Percentiles rank a stretch among this genome's conserved stretches.
phyloP scores from a whole-genome alignment of 306 rosid genomes.

The Sphenostylis stenocarpa region DNA sequence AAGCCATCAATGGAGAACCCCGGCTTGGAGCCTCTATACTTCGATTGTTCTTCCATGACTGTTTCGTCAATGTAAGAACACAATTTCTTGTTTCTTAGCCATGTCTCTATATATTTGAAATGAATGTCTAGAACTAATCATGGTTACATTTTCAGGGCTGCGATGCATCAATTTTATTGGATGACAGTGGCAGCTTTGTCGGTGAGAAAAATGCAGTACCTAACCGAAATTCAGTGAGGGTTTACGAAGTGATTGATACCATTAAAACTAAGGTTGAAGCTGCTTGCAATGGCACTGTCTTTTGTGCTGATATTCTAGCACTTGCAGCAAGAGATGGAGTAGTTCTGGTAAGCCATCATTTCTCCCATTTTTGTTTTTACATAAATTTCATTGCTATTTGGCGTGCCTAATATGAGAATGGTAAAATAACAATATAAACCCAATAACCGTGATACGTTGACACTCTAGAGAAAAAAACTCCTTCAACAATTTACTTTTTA shows the following conservation, averaged over 20 bases:
- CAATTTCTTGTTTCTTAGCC: neutral
- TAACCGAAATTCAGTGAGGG: constrained; percentile 59
- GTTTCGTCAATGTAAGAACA: constrained; percentile 64
- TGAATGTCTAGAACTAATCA: neutral
- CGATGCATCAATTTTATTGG: constrained; percentile 69
- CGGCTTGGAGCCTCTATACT: constrained; percentile 76
- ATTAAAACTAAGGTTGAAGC: constrained; percentile 72
- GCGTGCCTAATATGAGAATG: too few relatives aligned
- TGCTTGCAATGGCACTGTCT: constrained; percentile 63
- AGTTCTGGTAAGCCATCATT: constrained; percentile 37
- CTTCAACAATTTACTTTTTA: too few relatives aligned
- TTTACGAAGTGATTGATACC: constrained; percentile 71
- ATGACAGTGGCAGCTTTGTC: constrained; percentile 52
- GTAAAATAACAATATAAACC: too few relatives aligned
- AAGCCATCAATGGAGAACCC: constrained; percentile 47
- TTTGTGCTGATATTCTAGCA: constrained; percentile 87
- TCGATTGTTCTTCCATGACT: constrained; percentile 89
- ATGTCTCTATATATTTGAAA: neutral
- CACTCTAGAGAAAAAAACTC: too few relatives aligned
- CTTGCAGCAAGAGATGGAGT: constrained; percentile 77
- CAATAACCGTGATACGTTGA: too few relatives aligned
- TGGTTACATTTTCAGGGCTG: constrained; percentile 54
- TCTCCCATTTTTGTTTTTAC: too few relatives aligned
- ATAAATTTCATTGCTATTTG: too few relatives aligned
- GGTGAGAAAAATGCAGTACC: constrained; percentile 81